Percentiles rank a stretch among this genome's conserved stretches.
Evolutionary conservation across 441 rosid genomes (phyloP).

Genomic region (Syzygium syzygioides): DNA sequence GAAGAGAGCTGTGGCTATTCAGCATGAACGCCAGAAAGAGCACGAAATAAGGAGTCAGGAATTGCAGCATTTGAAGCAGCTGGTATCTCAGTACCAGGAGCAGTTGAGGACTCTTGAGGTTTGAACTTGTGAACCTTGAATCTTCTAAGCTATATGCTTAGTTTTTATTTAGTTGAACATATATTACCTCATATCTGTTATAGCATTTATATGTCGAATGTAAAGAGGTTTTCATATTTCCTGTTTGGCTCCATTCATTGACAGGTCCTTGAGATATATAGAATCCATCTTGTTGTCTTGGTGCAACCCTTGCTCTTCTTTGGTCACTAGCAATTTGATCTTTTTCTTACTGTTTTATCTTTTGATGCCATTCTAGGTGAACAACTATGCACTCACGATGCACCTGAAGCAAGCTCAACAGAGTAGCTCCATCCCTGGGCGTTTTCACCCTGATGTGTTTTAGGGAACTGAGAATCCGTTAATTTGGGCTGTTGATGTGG

Average conservation of each 20-base stretch:
- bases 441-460: conserved; percentile 84
- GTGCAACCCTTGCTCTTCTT: neutral
- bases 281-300: neutral
- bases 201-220: neutral
- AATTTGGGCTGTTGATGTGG: neutral
- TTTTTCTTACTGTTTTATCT: neutral
- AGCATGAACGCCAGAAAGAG: conserved; percentile 85
- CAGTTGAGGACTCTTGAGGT: conserved; percentile 89
- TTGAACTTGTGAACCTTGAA: neutral
- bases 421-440: conserved; percentile 71
- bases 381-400: conserved; percentile 86
- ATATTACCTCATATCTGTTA: neutral
- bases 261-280: neutral
- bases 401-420: conserved; percentile 91
- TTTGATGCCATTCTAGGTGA: conserved; percentile 37
- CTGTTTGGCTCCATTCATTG: neutral
- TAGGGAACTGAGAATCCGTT: conserved; percentile 9
- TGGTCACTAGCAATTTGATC: neutral
- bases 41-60: conserved; percentile 57
- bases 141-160: neutral
- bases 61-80: conserved; percentile 66
- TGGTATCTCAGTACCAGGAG: conserved; percentile 75
- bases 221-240: neutral
- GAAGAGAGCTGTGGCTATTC: conserved; percentile 78
- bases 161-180: neutral